Evolutionary conservation across 2,329 filamentous ascomycete genomes (phyloP), one percentile per base, ranked within the genome.

Genomic region (Cordyceps pruinosa): DNA sequence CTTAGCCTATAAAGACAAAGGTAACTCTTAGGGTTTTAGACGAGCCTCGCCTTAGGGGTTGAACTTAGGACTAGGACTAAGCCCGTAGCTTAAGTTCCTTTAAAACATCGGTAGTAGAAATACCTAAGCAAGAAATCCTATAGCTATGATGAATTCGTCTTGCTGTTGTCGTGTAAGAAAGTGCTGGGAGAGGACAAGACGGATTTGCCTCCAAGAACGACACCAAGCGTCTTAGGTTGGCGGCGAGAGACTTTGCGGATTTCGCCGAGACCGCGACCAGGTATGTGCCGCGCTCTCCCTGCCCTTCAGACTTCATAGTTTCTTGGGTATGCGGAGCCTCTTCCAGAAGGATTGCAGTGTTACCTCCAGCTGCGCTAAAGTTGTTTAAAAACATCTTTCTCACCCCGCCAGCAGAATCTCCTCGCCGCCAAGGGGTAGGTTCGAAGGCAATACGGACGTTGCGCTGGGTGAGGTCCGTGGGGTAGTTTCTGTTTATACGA

Each of bases 331-430:
- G 76, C 52, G 82, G 82, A 0, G 75, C 81, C 60, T 88, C 85
- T 65, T 88, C 83, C 2, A 89, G 64, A 7, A 89, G 68, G 25
- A 89, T 68, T 17, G 84, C 82, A 1, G 86, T 88, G 69, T 90
- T 90, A 34, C 87, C 86, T 61, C 86, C 86, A 54, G 86, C 84
- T 7, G 86, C 87, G 61, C 81, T 82, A 66, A 88, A 89, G 71
- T 87, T 88, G 73, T 89, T 89, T 60, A 87, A 69, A 58, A 82
- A 81, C 9, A 80, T 71, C 5, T 73, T 70, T 28, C 77, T 72
- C 2, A 74, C 75, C 64, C 74, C 75, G 21, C 73, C 74, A 48
- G 47, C 41, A 3, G 44, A 46, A 30, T 21, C 13, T 8, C 10
- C 80, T 72, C 30, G 74, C 59, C 64, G 64, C 69, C 82, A 81